Percentiles rank a stretch among this genome's conserved stretches.
Conservation (phyloP, 2,329 filamentous ascomycete genomes). For the Fusarium sororula region DNA sequence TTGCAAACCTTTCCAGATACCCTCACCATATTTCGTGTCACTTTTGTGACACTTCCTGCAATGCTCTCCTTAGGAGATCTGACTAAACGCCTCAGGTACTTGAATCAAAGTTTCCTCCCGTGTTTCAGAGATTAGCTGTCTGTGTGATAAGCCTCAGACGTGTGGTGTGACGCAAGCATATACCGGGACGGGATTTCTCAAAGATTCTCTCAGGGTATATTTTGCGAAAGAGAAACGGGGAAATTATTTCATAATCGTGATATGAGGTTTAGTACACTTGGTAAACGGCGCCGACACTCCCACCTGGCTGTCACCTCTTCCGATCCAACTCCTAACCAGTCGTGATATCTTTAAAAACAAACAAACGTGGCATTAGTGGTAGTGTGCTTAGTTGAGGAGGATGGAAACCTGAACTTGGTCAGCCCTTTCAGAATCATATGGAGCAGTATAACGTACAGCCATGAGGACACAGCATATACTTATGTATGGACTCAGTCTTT, state of each 20-base stretch:
- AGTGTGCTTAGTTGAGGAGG: conserved; percentile 48
- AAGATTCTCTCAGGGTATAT: not conserved
- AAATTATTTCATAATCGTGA: conserved; percentile 20
- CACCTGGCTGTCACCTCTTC: not conserved
- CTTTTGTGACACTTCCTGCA: not conserved
- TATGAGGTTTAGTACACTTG: conserved; percentile 13
- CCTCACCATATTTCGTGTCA: not conserved
- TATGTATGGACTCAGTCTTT: conserved; percentile 93
- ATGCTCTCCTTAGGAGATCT: not conserved
- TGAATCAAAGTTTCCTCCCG: not conserved
- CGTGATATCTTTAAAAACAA: conserved; percentile 33
- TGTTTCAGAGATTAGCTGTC: conserved; percentile 1
- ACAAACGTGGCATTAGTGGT: conserved; percentile 17
- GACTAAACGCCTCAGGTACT: not conserved
- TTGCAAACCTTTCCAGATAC: not conserved
- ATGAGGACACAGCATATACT: conserved; percentile 93
- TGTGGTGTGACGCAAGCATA: conserved; percentile 21
- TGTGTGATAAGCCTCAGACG: not conserved
- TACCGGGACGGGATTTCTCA: not conserved
- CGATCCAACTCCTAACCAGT: conserved; percentile 31
- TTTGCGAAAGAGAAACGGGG: conserved; percentile 1
- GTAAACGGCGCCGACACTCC: conserved; percentile 13
- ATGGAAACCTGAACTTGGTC: conserved; percentile 45
- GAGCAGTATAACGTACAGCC: conserved; percentile 70
- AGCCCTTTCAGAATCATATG: not conserved